Evolutionary conservation across 495 filamentous ascomycete species (phyloP).

Genomic region (Hypoxylon perforatum): DNA sequence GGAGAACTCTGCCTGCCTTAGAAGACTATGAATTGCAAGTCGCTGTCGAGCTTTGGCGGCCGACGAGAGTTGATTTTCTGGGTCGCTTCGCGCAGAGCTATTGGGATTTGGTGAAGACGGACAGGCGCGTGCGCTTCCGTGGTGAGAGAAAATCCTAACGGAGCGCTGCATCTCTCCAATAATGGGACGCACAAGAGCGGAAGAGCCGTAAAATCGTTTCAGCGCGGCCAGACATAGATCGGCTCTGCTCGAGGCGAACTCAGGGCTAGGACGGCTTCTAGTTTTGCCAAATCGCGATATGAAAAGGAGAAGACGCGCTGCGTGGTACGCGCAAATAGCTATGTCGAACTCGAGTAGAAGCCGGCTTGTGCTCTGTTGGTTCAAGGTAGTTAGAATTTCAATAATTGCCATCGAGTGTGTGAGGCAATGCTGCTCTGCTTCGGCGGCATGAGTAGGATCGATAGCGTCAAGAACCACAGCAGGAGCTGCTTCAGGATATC

Average conservation of each 20-base stretch:
- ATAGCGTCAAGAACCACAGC: conserved; percentile 14
- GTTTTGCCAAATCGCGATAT: conserved; percentile 30
- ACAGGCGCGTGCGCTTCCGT: conserved; percentile 2
- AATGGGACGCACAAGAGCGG: conserved; percentile 19
- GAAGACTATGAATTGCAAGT: conserved; percentile 30
- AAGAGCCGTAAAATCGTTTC: conserved; percentile 29
- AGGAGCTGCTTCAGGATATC: conserved; percentile 31
- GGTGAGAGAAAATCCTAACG: conserved; percentile 13
- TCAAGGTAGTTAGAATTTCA: conserved; percentile 24
- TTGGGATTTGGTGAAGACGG: neutral
- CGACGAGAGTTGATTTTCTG: conserved; percentile 16
- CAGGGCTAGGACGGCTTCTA: conserved; percentile 16
- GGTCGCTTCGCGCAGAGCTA: neutral
- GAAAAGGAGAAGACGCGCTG: conserved; percentile 28
- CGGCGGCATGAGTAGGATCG: neutral
- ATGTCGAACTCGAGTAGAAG: conserved; percentile 31
- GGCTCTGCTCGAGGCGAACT: conserved; percentile 32
- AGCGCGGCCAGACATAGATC: conserved; percentile 30
- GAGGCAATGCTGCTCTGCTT: conserved; percentile 25
- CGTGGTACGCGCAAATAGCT: conserved; percentile 36
- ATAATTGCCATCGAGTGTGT: conserved; percentile 27
- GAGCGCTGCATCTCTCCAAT: conserved; percentile 32
- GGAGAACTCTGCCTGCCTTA: conserved; percentile 31
- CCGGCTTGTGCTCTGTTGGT: conserved; percentile 25
- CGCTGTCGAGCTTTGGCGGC: conserved; percentile 21